phyloP scores from a whole-genome alignment of 441 rosid species.

The Corymbia calophylla region DNA sequence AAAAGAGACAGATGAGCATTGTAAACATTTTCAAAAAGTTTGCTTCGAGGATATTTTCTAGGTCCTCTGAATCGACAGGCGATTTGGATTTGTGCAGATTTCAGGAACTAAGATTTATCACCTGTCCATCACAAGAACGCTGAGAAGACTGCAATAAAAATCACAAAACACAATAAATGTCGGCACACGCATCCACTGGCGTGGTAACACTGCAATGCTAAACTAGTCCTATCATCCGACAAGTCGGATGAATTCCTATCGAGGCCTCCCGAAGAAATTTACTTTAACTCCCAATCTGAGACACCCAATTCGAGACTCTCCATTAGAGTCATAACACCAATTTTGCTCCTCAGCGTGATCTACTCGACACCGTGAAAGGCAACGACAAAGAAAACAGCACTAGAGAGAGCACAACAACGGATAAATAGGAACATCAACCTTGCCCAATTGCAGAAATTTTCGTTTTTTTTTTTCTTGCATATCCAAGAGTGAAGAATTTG shows the following conservation, averaged over 20 bases:
- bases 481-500: not conserved
- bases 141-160: not conserved
- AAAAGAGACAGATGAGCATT: not conserved
- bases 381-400: not conserved
- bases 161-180: not conserved
- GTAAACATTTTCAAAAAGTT: not conserved
- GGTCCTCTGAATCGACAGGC: not conserved
- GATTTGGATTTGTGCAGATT: not conserved
- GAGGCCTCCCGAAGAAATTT: not conserved
- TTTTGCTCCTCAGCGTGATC: not conserved
- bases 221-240: not conserved
- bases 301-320: not conserved
- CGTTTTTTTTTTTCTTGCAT: not conserved
- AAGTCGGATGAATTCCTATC: not conserved
- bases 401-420: not conserved
- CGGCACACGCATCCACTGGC: not conserved
- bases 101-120: not conserved
- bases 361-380: not conserved
- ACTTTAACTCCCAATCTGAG: not conserved
- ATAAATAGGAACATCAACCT: not conserved
- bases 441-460: not conserved
- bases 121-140: not conserved
- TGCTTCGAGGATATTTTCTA: not conserved
- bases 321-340: not conserved
- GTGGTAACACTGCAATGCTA: not conserved